A percentile compares a stretch with the other conserved stretches of the same genome.
Evolutionary conservation across 2,329 filamentous ascomycete genomes (phyloP).

Genomic region (Cladophialophora exuberans): DNA sequence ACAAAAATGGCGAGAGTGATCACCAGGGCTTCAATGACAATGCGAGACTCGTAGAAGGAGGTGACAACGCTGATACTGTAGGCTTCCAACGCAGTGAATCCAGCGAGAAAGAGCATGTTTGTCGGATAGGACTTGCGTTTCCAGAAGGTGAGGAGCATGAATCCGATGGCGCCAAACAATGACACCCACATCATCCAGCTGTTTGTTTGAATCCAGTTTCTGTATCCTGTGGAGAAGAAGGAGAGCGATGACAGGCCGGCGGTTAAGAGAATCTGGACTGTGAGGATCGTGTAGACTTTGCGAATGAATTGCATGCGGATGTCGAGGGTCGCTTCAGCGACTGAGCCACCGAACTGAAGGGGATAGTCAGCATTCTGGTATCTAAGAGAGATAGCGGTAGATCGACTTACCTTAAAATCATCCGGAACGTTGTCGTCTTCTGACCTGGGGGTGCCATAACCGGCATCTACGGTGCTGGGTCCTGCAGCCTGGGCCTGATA

Average conservation of each 20-base stretch:
- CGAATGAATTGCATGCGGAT: constrained; percentile 96
- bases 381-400: constrained; percentile 18
- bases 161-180: constrained; percentile 78
- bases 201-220: constrained; percentile 82
- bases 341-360: constrained; percentile 82
- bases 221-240: constrained; percentile 82
- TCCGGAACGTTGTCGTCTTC: constrained; percentile 93
- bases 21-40: constrained; percentile 88
- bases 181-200: constrained; percentile 84
- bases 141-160: constrained; percentile 90
- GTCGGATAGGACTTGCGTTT: constrained; percentile 94
- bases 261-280: constrained; percentile 88
- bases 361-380: constrained; percentile 1
- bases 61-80: constrained; percentile 93
- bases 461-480: constrained; percentile 62
- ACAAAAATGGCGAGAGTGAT: constrained; percentile 74
- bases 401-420: constrained; percentile 79
- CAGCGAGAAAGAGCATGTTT: constrained; percentile 88
- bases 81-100: constrained; percentile 89
- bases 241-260: constrained; percentile 78
- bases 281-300: constrained; percentile 98
- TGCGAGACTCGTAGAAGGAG: constrained; percentile 79
- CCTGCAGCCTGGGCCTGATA: constrained; percentile 69
- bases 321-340: constrained; percentile 90
- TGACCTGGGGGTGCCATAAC: constrained; percentile 59